Base-by-base conservation (phyloP, 352 stramenopile genomes). In the Pythium dissimile region DNA sequence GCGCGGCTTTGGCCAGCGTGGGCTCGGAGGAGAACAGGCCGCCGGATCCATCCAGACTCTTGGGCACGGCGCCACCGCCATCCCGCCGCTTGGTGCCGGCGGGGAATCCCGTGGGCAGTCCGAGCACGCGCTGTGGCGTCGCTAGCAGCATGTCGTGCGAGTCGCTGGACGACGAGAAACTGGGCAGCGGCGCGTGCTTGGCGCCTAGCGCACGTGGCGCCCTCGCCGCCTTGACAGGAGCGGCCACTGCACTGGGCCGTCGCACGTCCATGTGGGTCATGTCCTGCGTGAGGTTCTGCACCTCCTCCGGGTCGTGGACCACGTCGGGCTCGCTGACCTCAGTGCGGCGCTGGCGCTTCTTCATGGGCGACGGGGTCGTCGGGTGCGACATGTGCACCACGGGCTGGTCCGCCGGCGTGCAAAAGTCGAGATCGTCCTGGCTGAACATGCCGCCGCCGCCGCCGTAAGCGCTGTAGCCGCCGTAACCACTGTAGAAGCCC, bases 361-460 rank as follows among this genome's bases (percentile, higher is more conserved):
- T 92, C 21, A 94, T 66, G 7, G 84, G 84, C 27, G 84, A 92
- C 16, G 84, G 84, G 30, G 84, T 92, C 46, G 79, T 89, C 9
- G 84, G 82, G 44, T 92, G 84, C 20, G 84, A 94, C 41, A 94
- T 64, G 11, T 81, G 82, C 53, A 92, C 72, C 31, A 94, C 82
- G 1, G 84, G 84, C 54, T 94, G 84, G 62, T 94, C 84, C 54
- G 84, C 64, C 16, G 84, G 84, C 46, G 84, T 94, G 32, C 88
- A 75, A 69, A 92, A 94, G 67, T 94, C 84, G 62, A 92, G 70
- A 15, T 89, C 81, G 66, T 94, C 82, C 50, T 94, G 84, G 49
- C 82, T 92, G 72, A 80, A 92, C 67, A 87, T 73, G 55, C 75
- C 71, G 5, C 43, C 44, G 54, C 43, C n/a, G n/a, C n/a, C 30